Evolutionary conservation across 495 filamentous ascomycete genomes (phyloP).

Genomic region (Neurospora intermedia): DNA sequence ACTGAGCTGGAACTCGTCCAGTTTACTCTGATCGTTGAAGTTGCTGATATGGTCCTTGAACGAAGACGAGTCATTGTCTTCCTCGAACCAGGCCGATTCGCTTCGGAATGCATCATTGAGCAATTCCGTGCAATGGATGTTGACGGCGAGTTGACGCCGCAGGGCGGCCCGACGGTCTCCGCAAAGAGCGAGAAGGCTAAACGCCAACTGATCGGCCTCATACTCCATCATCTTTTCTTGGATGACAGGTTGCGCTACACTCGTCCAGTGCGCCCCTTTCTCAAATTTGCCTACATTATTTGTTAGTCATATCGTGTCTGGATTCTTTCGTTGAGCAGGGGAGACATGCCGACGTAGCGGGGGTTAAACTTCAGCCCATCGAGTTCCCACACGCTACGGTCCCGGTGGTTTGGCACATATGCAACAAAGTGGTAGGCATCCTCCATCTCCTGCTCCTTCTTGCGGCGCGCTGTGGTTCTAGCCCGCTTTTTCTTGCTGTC

Average conservation of each 20-base stretch:
- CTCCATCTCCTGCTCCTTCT: slow-evolving; percentile 25
- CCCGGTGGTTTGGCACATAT: slow-evolving; percentile 56
- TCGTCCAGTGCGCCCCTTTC: slow-evolving; percentile 27
- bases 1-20: slow-evolving; percentile 16
- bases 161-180: slow-evolving; percentile 23
- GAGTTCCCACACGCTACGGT: slow-evolving; percentile 72
- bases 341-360: slow-evolving; percentile 50
- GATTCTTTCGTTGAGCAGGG: background rate
- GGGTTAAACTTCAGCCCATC: slow-evolving; percentile 77
- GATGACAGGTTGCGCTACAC: slow-evolving; percentile 27
- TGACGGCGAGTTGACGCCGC: slow-evolving; percentile 21
- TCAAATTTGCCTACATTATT: slow-evolving; percentile 11
- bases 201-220: slow-evolving; percentile 25
- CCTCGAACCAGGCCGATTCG: background rate
- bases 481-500: slow-evolving; percentile 31
- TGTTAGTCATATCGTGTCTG: background rate
- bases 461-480: slow-evolving; percentile 6
- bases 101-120: slow-evolving; percentile 13
- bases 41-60: background rate
- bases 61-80: background rate
- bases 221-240: slow-evolving; percentile 30
- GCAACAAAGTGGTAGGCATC: slow-evolving; percentile 78
- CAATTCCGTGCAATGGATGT: slow-evolving; percentile 18
- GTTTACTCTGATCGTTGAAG: slow-evolving; percentile 4
- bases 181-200: slow-evolving; percentile 39